These are phyloP conservation scores for Pouteria campechiana DNA, from an alignment of 179 eudicot genomes.

Conservation along the genomic window DNA sequence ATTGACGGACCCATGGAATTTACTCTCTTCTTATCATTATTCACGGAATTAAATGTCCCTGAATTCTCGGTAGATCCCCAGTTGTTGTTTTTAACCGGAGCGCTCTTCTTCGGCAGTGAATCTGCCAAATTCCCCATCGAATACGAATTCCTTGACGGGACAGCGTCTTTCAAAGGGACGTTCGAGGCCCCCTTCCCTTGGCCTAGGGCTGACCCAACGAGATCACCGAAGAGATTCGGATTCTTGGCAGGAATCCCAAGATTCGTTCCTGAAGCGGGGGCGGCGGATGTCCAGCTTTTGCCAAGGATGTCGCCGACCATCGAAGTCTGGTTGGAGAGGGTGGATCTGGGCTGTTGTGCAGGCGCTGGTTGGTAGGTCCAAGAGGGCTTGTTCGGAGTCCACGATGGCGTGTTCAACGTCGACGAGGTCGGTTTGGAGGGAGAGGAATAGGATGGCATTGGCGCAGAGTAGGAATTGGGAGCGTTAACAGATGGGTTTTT, in stretches of 20 bases:
- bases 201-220: conserved; percentile 59
- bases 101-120: conserved; percentile 47
- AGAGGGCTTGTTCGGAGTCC: conserved; percentile 49
- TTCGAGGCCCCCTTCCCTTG: conserved; percentile 31
- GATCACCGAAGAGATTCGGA: conserved; percentile 80
- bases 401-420: conserved; percentile 41
- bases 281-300: conserved; percentile 55
- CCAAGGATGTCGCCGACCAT: conserved; percentile 93
- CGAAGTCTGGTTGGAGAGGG: conserved; percentile 38
- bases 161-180: conserved; percentile 58
- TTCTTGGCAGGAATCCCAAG: conserved; percentile 65
- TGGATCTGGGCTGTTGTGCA: conserved; percentile 15
- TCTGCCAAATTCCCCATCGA: conserved; percentile 52
- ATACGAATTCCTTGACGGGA: conserved; percentile 23
- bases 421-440: conserved; percentile 21
- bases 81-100: conserved; percentile 10
- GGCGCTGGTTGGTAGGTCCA: conserved; percentile 86
- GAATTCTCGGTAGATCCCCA: conserved; percentile 20
- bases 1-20: conserved; percentile 43
- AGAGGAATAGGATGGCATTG: conserved; percentile 17
- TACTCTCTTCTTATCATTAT: conserved; percentile 18
- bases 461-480: conserved; percentile 19
- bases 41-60: conserved; percentile 14
- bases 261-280: conserved; percentile 8
- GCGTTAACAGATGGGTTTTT: conserved; percentile 31